phyloP scores from a whole-genome alignment of 2,329 filamentous ascomycete genomes.

The Microthyrium microscopicum region DNA sequence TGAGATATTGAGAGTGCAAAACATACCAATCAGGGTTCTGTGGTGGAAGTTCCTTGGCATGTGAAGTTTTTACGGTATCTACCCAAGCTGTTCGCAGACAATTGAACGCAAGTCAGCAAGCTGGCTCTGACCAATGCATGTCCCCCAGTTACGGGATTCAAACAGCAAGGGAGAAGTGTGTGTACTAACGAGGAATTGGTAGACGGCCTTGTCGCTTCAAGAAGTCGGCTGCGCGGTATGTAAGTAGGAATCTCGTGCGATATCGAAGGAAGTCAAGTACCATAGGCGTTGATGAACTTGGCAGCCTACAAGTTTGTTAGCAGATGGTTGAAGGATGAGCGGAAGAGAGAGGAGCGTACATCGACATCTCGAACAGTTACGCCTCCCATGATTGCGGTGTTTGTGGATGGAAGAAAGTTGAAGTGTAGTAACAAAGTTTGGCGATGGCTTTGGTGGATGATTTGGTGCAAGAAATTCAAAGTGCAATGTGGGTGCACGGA shows the following conservation, averaged over 20 bases:
- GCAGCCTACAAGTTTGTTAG: constrained; percentile 41
- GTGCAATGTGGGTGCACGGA: too few species aligned
- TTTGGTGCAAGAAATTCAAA: too few species aligned
- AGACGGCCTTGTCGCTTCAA: constrained; percentile 91
- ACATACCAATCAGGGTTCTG: constrained; percentile 98
- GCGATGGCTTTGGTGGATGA: too few species aligned
- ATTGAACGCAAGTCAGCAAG: constrained; percentile 6
- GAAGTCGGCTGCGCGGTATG: constrained; percentile 43
- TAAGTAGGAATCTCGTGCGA: not conserved
- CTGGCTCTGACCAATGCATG: constrained; percentile 10
- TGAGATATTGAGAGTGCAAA: not conserved
- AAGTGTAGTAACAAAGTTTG: constrained; percentile 3
- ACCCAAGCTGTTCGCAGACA: constrained; percentile 63
- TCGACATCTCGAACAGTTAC: constrained; percentile 74
- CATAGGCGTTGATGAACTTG: constrained; percentile 74
- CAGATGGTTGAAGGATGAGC: constrained; percentile 7
- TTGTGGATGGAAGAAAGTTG: constrained; percentile 12
- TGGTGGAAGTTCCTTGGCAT: constrained; percentile 78
- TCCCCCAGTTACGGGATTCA: constrained; percentile 40
- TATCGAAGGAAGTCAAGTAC: constrained; percentile 1
- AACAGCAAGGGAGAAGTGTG: constrained; percentile 21
- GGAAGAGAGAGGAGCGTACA: constrained; percentile 36
- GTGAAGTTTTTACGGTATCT: constrained; percentile 95
- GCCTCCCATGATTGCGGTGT: constrained; percentile 61
- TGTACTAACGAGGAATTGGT: constrained; percentile 62